A percentile compares a stretch with the other conserved stretches of the same genome.
Evolutionary conservation across 2,329 filamentous ascomycete genomes (phyloP).

Genomic region (Ophiostoma ulmi): DNA sequence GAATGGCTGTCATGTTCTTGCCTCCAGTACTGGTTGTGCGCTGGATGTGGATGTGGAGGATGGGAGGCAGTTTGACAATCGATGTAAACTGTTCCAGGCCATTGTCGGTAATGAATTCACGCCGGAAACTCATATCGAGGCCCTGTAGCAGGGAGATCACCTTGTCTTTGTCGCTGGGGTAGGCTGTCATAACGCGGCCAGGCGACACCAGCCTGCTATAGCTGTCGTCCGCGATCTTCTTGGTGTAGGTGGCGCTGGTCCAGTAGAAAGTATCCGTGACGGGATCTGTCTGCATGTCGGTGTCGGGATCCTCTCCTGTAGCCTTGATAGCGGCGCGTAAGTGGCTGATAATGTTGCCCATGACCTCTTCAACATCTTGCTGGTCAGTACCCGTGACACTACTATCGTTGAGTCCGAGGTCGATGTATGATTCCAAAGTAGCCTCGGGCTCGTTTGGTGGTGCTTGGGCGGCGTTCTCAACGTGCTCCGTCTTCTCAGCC

Average conservation of each 20-base stretch:
- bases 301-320: slow-evolving; percentile 54
- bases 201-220: slow-evolving; percentile 47
- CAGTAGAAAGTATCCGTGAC: slow-evolving; percentile 68
- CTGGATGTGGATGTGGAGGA: slow-evolving; percentile 86
- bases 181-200: slow-evolving; percentile 59
- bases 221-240: slow-evolving; percentile 41
- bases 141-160: slow-evolving; percentile 70
- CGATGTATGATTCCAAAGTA: slow-evolving; percentile 43
- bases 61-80: slow-evolving; percentile 70
- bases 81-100: slow-evolving; percentile 59
- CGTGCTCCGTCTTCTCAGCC: neutral
- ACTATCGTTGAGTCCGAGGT: slow-evolving; percentile 44
- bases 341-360: slow-evolving; percentile 85
- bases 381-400: slow-evolving; percentile 58
- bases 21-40: slow-evolving; percentile 67
- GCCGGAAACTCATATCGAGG: slow-evolving; percentile 79
- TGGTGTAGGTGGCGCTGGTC: slow-evolving; percentile 55
- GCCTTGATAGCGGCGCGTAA: slow-evolving; percentile 83
- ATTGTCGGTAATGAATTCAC: slow-evolving; percentile 65
- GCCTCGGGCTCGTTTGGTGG: neutral
- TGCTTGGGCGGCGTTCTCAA: neutral
- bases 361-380: slow-evolving; percentile 94
- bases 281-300: slow-evolving; percentile 72
- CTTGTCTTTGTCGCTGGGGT: slow-evolving; percentile 44
- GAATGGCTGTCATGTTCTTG: slow-evolving; percentile 73